Base-by-base conservation (phyloP, 768 basidiomycete species). In the Leucosporidium creatinivorum region DNA sequence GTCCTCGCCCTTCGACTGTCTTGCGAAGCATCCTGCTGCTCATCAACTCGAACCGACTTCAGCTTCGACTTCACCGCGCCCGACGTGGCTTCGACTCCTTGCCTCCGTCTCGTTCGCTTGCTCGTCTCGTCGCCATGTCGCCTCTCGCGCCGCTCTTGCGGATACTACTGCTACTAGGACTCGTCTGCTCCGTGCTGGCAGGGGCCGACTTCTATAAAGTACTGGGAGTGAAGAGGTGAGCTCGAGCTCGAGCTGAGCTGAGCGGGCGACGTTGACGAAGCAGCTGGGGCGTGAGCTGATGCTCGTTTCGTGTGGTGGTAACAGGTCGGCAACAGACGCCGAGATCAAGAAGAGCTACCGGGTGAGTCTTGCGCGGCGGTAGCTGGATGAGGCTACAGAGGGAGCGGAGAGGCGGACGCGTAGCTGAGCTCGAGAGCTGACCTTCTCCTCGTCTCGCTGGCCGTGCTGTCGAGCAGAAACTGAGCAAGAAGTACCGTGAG, bases 151-250 rank as follows among this genome's bases (percentile, higher is more conserved):
- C 52, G 28, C 52, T 58, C 30, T 13, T 58, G 23, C 57, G 57
- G 13, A 36, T 36, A 36, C 77, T 58, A 75, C 56, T 65, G 28
- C 44, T 58, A 10, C 44, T 57, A 17, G 62, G 54, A 39, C 28
- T 82, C 47, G 77, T 78, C 5, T 75, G 15, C 50, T 13, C 26
- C 30, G 61, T 36, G 2, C 19, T 63, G 36, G 90, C 66, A 0
- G 68, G 87, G 30, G 83, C 84, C 6, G 89, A 92, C 79, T 82
- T 87, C 57, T 96, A 94, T 79, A 89, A 90, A 79, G 76, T 85
- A 66, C 81, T 94, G 68, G 91, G 90, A 73, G 79, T 70, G 10
- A 19, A 28, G 36, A 25, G 58, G 39, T 31, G 47, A 19, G 58
- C 58, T 58, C 28, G n/a, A n/a, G 8, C 39, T 44, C 2, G 39